Percentiles rank a stretch among this genome's conserved stretches.
phyloP scores from a whole-genome alignment of 139 green algal species.

The Zygnema cylindricum region DNA sequence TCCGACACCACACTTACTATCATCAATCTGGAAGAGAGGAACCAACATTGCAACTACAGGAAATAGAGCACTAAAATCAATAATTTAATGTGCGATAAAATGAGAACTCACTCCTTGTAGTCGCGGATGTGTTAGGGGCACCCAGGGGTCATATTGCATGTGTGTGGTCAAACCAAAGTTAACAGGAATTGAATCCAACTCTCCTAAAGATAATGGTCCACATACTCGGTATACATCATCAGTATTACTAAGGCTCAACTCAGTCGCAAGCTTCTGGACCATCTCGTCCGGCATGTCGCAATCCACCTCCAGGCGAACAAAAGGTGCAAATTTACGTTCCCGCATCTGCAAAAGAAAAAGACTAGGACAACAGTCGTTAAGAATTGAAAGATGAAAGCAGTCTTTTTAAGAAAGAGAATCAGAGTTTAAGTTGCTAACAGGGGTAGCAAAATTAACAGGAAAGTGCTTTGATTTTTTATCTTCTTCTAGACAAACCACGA shows the following conservation, averaged over 20 bases:
- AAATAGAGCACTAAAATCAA: neutral
- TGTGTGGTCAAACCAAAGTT: constrained; percentile 34
- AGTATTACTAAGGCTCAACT: constrained; percentile 52
- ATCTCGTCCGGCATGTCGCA: constrained; percentile 62
- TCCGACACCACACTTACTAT: too few species aligned
- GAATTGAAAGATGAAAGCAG: too few species aligned
- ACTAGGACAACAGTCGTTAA: neutral
- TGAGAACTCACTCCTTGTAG: constrained; percentile 35
- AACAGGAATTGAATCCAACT: constrained; percentile 58
- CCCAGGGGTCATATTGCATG: constrained; percentile 50
- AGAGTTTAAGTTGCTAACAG: too few species aligned
- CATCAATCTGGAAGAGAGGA: too few species aligned
- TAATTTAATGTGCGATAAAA: neutral
- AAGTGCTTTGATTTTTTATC: constrained; percentile 8
- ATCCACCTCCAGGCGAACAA: constrained; percentile 71
- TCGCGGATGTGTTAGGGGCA: constrained; percentile 42
- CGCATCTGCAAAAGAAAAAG: constrained; percentile 48
- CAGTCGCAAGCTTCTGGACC: constrained; percentile 47
- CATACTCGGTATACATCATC: constrained; percentile 59
- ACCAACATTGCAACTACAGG: too few species aligned
- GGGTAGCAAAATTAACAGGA: too few species aligned
- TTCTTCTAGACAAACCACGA: neutral
- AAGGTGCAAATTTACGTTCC: constrained; percentile 68
- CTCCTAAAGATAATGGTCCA: constrained; percentile 60
- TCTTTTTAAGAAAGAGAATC: too few species aligned